Base-by-base conservation (phyloP, 163 green algal species). In the Chlorella variabilis region DNA sequence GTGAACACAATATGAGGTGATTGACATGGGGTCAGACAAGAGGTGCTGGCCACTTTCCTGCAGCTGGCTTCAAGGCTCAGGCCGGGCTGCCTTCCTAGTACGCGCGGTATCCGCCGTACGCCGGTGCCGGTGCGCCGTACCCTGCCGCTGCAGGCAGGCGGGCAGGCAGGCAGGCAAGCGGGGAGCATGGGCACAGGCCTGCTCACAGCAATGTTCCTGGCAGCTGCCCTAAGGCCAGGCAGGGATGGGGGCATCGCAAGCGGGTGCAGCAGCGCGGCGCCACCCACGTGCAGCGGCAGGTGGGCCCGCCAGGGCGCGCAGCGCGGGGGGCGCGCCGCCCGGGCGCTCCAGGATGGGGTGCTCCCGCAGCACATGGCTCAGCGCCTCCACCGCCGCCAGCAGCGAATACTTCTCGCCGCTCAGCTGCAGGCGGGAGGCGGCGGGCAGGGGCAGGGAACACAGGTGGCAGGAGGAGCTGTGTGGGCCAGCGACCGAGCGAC, bases 331-430 rank as follows among this genome's bases (percentile, higher is more conserved):
- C 2, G 73, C 33, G 38, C 56, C 56, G 2, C 73, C 73, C 9
- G 73, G 73, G 31, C 73, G 36, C 56, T 80, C 73, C 73, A 80
- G 54, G 4, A 69, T 41, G 17, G 73, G 73, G 73, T 68, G 51
- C 73, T 80, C 73, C 36, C 73, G 36, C 73, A 80, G 73, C 73
- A 80, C 73, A 8, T 80, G 73, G 73, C 73, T 80, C 0, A 80
- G 54, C 1, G 59, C 20, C n/a, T 80, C 73, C 54, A 80, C 54
- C 15, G 73, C 73, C 27, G 73, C 36, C 36, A 80, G 39, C 38
- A 80, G 27, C 0, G 73, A 58, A n/a, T 70, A 71, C 27, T 29
- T 54, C 27, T 70, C 54, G 15, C 73, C 73, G 2, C 25, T 41
- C 11, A 80, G 38, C 73, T 80, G 73, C 56, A 36, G 1, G 56